Evolutionary conservation across 441 rosid species (phyloP), one percentile per base, ranked within the genome.

Genomic region (Omphalea diandra): DNA sequence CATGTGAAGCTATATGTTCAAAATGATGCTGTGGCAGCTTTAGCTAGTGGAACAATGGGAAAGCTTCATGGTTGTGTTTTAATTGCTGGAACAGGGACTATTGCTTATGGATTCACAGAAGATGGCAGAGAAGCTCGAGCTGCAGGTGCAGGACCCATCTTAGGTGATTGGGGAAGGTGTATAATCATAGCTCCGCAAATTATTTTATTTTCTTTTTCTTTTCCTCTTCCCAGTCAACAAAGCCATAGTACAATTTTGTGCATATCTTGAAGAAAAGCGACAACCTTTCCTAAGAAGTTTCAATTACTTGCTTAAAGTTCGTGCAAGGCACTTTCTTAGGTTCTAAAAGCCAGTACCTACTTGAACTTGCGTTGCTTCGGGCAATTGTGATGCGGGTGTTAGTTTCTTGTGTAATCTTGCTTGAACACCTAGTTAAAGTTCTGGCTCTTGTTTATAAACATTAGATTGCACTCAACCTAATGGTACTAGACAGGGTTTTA

Each of bases 131-230:
- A 93, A 70, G 99, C 97, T 68, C 80, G 97, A 43, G 97, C 97
- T 38, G 90, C 93, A 74, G 98, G 99, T 67, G 99, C 93, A 43
- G 99, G 99, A 55, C 99, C 99, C 35, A 77, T 85, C 80, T 82
- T 95, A 76, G 99, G 99, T 32, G 99, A 95, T 65, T 86, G 97
- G 97, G 99, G 98, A 78, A 95, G 97, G 98, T 90, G 76, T 18
- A 60, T 74, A 70, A 22, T 50, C 35, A 40, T 49, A 12, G 38
- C 57, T 58, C 5, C 22, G 10, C n/a, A 9, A 31, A 52, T 41
- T 24, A 38, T 43, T 32, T 47, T 46, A 36, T 50, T 3, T 12
- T 67, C 53, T 46, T 3, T 57, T 6, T 50, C 43, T 56, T 31
- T 35, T 17, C 8, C 26, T 46, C 56, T 29, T 15, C 2, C 15